Evolutionary conservation across 345 rosid genomes (phyloP).

Genomic region (Citropsis articulata): DNA sequence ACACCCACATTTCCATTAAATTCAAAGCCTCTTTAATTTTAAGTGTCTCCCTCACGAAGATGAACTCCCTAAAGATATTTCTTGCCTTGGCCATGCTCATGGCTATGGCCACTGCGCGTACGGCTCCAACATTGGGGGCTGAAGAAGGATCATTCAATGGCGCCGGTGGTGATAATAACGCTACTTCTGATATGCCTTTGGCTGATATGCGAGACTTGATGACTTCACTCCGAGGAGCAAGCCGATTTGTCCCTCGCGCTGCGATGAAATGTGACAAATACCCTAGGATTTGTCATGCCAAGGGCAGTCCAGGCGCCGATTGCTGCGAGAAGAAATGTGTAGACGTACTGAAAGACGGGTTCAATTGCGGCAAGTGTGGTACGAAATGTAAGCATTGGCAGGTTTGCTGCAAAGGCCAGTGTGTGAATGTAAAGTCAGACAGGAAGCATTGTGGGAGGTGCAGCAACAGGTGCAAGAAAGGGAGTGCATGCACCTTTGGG

Average conservation of each 20-base stretch:
- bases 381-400: conserved; percentile 29
- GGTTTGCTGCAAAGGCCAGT: conserved; percentile 22
- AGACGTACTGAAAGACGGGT: conserved; percentile 15
- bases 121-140: neutral
- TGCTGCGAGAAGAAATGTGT: conserved; percentile 38
- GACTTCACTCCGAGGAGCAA: conserved; percentile 15
- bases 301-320: conserved; percentile 29
- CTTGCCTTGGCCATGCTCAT: conserved; percentile 11
- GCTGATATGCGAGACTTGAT: neutral
- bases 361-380: conserved; percentile 27
- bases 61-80: conserved; percentile 15
- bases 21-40: neutral
- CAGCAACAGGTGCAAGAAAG: conserved; percentile 53
- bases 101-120: conserved; percentile 2
- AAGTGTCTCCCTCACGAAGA: neutral
- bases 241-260: conserved; percentile 19
- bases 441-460: conserved; percentile 61
- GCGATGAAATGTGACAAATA: conserved; percentile 25
- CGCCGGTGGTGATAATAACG: neutral
- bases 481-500: conserved; percentile 44
- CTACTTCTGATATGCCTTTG: too few relatives aligned
- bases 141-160: neutral
- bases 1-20: too few relatives aligned
- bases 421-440: conserved; percentile 35
- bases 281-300: conserved; percentile 20